A percentile compares a stretch with the other conserved stretches of the same genome.
Evolutionary conservation across 78 protist species (phyloP).

Genomic region (Tieghemostelium lacteum): DNA sequence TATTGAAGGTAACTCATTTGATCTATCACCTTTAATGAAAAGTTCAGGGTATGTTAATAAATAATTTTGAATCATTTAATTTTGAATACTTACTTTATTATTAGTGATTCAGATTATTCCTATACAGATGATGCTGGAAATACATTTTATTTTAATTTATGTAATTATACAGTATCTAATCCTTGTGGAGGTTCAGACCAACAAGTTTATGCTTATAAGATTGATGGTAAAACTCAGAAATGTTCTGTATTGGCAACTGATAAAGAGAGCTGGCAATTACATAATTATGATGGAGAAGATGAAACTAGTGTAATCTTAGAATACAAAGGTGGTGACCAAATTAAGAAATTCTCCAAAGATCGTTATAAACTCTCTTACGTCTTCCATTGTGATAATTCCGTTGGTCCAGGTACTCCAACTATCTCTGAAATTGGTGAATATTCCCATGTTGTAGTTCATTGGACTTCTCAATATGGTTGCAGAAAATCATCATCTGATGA

Average conservation of each 20-base stretch:
- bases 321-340: constrained; percentile 11
- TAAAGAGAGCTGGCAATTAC: neutral
- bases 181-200: constrained; percentile 47
- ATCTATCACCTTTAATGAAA: constrained; percentile 14
- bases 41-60: neutral
- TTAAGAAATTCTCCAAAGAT: neutral
- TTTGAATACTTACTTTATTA: neutral
- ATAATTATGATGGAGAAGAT: neutral
- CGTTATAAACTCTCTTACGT: constrained; percentile 5
- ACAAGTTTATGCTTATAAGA: neutral
- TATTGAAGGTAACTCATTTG: constrained; percentile 30
- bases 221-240: neutral
- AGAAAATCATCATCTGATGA: no score
- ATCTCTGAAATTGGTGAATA: neutral
- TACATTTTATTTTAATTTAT: constrained; percentile 10
- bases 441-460: constrained; percentile 2
- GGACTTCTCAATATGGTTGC: constrained; percentile 15
- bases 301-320: neutral
- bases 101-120: constrained; percentile 6
- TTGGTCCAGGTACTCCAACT: constrained; percentile 3
- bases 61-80: no score
- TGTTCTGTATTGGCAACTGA: neutral
- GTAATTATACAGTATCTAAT: constrained; percentile 32
- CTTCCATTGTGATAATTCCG: neutral
- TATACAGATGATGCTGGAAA: neutral